These are phyloP conservation scores for Leccinum fuscescens DNA, from an alignment of 1,284 basidiomycete species.

Conservation along the genomic window DNA sequence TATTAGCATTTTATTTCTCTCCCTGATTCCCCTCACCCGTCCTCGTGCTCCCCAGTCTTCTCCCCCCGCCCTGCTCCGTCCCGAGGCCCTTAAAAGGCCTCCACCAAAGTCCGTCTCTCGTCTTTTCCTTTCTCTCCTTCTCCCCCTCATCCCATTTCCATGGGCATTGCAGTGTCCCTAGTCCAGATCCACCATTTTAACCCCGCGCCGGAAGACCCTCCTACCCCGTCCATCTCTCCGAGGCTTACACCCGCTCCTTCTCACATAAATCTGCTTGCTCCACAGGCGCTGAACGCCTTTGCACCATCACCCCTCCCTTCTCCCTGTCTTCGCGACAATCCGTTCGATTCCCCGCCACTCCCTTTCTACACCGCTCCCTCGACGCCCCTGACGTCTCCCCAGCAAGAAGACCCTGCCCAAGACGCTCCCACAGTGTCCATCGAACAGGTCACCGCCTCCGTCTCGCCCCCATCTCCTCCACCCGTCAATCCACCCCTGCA, in stretches of 20 bases:
- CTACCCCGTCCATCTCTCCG: constrained; percentile 11
- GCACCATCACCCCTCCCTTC: constrained; percentile 25
- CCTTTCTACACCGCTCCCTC: constrained; percentile 36
- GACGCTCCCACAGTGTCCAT: constrained; percentile 19
- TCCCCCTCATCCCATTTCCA: constrained; percentile 13
- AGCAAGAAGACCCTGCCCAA: constrained; percentile 31
- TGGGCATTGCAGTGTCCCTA: constrained; percentile 36
- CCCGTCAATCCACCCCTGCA: constrained; percentile 14
- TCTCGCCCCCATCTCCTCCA: constrained; percentile 27
- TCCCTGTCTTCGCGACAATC: constrained; percentile 28
- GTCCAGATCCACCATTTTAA: constrained; percentile 31
- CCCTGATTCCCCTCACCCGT: constrained; percentile 20
- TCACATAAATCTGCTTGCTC: constrained; percentile 23
- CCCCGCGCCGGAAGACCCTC: constrained; percentile 18
- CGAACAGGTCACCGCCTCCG: constrained; percentile 19
- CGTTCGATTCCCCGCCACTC: constrained; percentile 34
- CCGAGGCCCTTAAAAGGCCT: constrained; percentile 23
- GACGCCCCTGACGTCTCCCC: constrained; percentile 34
- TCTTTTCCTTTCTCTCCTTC: constrained; percentile 7
- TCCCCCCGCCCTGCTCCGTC: constrained; percentile 27
- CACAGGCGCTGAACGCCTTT: constrained; percentile 29
- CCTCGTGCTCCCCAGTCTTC: constrained; percentile 29
- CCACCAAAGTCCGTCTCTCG: constrained; percentile 25
- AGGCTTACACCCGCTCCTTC: constrained; percentile 25
- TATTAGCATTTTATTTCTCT: constrained; percentile 18